Evolutionary conservation across 768 basidiomycete species (phyloP), one percentile per base, ranked within the genome.

Genomic region (Infundibulicybe gibba): DNA sequence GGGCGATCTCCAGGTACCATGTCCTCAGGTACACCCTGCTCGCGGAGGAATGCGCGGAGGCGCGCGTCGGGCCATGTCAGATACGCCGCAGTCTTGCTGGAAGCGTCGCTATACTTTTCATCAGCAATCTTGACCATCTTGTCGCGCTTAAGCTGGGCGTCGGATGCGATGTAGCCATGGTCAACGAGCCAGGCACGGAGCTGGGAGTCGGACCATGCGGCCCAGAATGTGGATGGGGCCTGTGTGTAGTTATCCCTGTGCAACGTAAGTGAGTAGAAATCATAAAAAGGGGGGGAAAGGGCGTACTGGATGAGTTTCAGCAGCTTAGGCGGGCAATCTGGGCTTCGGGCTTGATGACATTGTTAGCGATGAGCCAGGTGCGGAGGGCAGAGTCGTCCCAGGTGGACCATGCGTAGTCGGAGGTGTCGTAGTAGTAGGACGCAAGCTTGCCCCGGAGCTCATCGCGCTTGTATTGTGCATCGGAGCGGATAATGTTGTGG

Each of bases 51-150:
- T 1, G 88, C 92, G 40, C 94, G 85, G 20, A 98, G 81, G 30
- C 94, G 79, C 3, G 94, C 90, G 58, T 97, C 94, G 11, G 91
- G 90, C 95, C 95, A 98, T 9, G 78, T 76, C 42, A 94, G 71
- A 66, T 95, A 97, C 2, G 80, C 69, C 2, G 83, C 73, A 1
- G 76, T 74, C 32, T 69, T 57, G 1, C 61, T 56, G 11, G 60
- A 53, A 12, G 56, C 55, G 39, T 83, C 78, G 45, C 71, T 72
- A 57, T 80, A 83, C 83, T 87, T 88, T 43, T 77, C 75, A 46
- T 85, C 71, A 51, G 93, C 87, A 44, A 88, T 54, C 56, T 79
- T 76, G 47, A 91, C 67, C 10, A 92, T 75, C 54, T 94, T 82
- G 49, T 92, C 88, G 32, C 90, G 80, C 51, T 79, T 85, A 59